Base-by-base conservation (phyloP, 441 rosid genomes). In the Hypseocharis bilobata region DNA sequence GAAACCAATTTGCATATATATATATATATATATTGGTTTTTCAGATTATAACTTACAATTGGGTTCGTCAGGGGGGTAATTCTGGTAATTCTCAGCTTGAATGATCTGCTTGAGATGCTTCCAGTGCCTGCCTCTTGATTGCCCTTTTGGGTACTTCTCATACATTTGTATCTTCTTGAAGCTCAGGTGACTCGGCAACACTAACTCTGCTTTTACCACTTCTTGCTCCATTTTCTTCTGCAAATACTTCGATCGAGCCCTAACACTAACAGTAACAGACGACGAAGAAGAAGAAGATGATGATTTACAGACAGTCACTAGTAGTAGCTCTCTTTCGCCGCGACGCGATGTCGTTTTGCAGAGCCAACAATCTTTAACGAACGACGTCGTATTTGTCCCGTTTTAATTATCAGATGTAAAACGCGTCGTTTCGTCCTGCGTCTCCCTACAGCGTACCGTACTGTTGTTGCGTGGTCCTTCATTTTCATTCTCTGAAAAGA, bases 81-180 rank as follows among this genome's bases (percentile, higher is more conserved):
- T 82, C 2, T 82, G 88, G 72, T 70, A 85, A 79, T 82, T 85
- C 78, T 89, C 92, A 42, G 98, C 89, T 71, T 89, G 98, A 72
- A 92, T 83, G 64, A 92, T 89, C 81, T 88, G 98, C 87, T 92
- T 92, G 78, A 92, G 96, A 65, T 89, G 96, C 76, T 92, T 92
- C 93, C 96, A 92, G 32, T 83, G 86, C 77, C 94, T 81, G 60
- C 88, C 85, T 67, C 86, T 84, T 14, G 94, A 64, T 70, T 92
- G 96, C 22, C 96, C 96, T 67, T 92, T 89, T 0, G 98, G 98
- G 75, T 86, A 92, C 75, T 92, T 92, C 42, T 92, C 89, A 23
- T 74, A 82, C 51, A 82, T 63, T 65, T 92, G 97, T 14, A 77
- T 66, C 84, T 74, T 88, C 87, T 92, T 92, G 77, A 87, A 92